Evolutionary conservation across 208 protist genomes (phyloP), one percentile per base, ranked within the genome.

Genomic region (Trypanosoma caninum): DNA sequence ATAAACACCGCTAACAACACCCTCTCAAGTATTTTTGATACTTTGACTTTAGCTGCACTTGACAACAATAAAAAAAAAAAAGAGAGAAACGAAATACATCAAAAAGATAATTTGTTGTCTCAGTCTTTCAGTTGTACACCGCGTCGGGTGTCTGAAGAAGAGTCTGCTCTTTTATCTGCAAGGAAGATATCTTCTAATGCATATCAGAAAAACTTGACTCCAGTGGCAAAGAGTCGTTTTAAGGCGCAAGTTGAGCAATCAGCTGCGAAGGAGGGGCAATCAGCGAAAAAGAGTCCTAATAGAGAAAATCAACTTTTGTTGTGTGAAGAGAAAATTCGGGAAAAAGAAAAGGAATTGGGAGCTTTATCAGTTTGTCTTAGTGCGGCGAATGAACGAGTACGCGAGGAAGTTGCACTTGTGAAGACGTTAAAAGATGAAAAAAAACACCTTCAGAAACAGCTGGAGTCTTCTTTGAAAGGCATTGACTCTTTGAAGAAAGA

Each of bases 41-140:
- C 20, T 20, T 33, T 63, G 22, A 55, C 55, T 14, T 16, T 11
- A 8, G 50, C 27, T 41, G 64, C 64, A 9, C 30, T 35, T 0
- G 31, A 51, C 6, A 30, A 48, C 2, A 59, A 57, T 35, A 18
- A 25, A 45, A 54, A 63, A 47, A 38, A 55, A 23, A 18, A 61
- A 45, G 23, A 53, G n/a, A n/a, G n/a, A n/a, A n/a, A n/a, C n/a
- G n/a, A n/a, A n/a, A n/a, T n/a, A n/a, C n/a, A n/a, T n/a, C n/a
- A n/a, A n/a, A n/a, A n/a, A n/a, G n/a, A n/a, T n/a, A n/a, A n/a
- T n/a, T n/a, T n/a, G n/a, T n/a, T n/a, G n/a, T n/a, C n/a, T n/a
- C n/a, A n/a, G n/a, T n/a, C n/a, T n/a, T n/a, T n/a, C n/a, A n/a
- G n/a, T n/a, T n/a, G n/a, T n/a, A n/a, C n/a, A n/a, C n/a, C n/a